Evolutionary conservation across 169 alveolate genomes (phyloP).

Genomic region (Theileria equi): DNA sequence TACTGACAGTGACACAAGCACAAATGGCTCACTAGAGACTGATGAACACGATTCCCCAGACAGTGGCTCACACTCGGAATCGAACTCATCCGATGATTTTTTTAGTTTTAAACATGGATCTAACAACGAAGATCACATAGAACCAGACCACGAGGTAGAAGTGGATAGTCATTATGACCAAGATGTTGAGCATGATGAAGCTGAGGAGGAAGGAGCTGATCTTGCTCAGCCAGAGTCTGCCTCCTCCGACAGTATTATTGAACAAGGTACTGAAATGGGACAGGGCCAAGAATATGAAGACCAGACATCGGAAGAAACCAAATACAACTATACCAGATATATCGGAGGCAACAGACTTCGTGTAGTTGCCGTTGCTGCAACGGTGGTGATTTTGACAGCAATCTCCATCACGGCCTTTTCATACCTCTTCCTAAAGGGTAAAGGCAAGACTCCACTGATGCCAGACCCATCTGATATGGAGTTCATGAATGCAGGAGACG

Average conservation of each 20-base stretch:
- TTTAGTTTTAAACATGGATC: background rate
- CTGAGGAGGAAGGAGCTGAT: background rate
- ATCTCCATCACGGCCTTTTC: constrained; percentile 10
- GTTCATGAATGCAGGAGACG: constrained; percentile 37
- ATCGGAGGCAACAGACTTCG: too few relatives aligned
- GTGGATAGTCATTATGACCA: background rate
- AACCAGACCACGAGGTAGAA: background rate
- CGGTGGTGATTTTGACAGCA: constrained; percentile 18
- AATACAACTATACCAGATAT: too few relatives aligned
- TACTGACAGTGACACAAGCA: too few relatives aligned
- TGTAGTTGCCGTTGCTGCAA: constrained; percentile 22
- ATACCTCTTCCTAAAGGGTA: constrained; percentile 18
- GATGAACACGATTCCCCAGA: too few relatives aligned
- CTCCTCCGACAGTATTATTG: too few relatives aligned
- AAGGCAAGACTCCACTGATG: background rate
- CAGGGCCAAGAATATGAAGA: background rate
- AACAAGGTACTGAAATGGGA: too few relatives aligned
- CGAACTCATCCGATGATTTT: background rate
- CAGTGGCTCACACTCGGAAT: too few relatives aligned
- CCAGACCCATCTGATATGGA: constrained; percentile 18
- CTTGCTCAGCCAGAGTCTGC: too few relatives aligned
- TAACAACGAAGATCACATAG: background rate
- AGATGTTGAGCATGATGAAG: background rate
- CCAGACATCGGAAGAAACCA: too few relatives aligned
- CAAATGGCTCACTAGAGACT: too few relatives aligned